Evolutionary conservation across 768 basidiomycete species (phyloP), one percentile per base, ranked within the genome.

Genomic region (Pleurotus sapidus): DNA sequence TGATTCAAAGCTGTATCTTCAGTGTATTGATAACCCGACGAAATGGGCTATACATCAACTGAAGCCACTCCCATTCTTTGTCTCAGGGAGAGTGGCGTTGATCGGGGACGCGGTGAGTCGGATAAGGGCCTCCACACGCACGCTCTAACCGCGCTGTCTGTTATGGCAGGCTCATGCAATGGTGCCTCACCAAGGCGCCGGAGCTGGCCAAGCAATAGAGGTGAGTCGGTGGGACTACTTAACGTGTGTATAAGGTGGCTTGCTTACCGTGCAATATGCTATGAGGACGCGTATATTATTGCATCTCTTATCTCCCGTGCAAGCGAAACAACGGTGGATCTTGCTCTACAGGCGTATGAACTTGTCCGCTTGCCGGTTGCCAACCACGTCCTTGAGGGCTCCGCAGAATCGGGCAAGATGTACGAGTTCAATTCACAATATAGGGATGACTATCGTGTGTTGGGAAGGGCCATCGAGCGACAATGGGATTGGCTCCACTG

Each of bases 401-500:
- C 73, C 7, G 68, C 67, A 46, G 66, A 71, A 49, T 70, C 71
- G 9, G 75, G 73, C 5, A 63, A 57, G 61, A 71, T 73, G 71
- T 75, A 72, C 55, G 73, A 77, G 57, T 74, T 74, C 57, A 64
- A 74, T 46, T 72, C 72, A 30, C 57, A 63, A 4, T 68, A 70
- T 48, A 70, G 68, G 2, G 77, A 74, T 6, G 65, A 76, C 24
- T 74, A 77, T 59, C 61, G 62, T 15, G 62, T 38, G 23, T 58
- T 83, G 4, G 78, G 73, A 5, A 69, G 71, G 1, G 74, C 72
- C 7, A 77, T 83, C 17, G 69, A 70, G 24, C 59, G 55, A 3
- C 74, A 77, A 60, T 78, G 77, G 76, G 65, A 70, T 46, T 81
- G 79, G 76, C 65, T 80, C 24, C 66, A 66, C 49, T 60, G 65